Evolutionary conservation across 208 protist genomes (phyloP), one percentile per base, ranked within the genome.

Genomic region (Naegleria fowleri): DNA sequence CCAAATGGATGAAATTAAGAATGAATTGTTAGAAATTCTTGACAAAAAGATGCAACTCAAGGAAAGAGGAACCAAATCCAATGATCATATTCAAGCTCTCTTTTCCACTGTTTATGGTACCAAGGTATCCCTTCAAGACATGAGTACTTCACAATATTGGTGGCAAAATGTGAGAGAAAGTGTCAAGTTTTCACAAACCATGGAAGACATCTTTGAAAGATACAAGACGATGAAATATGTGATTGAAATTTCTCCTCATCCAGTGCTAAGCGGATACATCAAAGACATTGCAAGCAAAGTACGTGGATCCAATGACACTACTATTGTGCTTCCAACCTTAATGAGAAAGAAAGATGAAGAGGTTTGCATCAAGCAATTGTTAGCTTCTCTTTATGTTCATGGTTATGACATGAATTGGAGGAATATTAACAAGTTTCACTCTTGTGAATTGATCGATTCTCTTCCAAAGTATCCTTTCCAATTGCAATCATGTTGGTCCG

Each of bases 321-420:
- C 13, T 83, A 1, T 29, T 39, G 36, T 85, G 1, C 6, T 85
- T 36, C 29, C 36, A 25, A 41, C 79, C 22, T 25, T 85, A 38
- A 85, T 41, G 9, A 85, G 79, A 85, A 85, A 85, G 36, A 36
- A 85, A 43, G 38, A 85, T 85, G 79, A 85, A 43, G 7, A 83
- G 13, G 29, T 83, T 11, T 36, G 22, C 9, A 38, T 83, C 9
- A 43, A 43, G 9, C 19, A 85, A 25, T 22, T 36, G 38, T 40
- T 85, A 11, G 13, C n/a, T 5, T 83, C 75, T 39, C 29, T 83
- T 0, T 83, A 36, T 39, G 33, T 83, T 1, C 2, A 83, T 83
- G 75, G 75, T 1, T 83, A 83, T 13, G 19, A 11, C 5, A 13
- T 85, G 9, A 25, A 85, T 85, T 85, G n/a, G 79, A 85, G 43